Evolutionary conservation across 257 asterid species (phyloP).

Genomic region (Ilex aquifolium): DNA sequence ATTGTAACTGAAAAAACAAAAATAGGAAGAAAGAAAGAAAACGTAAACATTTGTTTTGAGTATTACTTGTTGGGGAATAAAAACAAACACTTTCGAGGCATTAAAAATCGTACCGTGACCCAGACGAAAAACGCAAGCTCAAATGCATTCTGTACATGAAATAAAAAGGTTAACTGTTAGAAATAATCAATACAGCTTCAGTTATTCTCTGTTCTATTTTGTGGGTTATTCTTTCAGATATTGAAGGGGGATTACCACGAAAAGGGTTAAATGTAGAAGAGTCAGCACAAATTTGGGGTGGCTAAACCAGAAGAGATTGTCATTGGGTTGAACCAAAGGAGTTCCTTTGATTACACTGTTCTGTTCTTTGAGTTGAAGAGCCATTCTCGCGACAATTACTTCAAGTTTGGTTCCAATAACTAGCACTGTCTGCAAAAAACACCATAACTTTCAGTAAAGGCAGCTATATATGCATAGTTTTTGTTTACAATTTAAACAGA

Average conservation of each 20-base stretch:
- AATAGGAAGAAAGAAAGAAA: too few species aligned
- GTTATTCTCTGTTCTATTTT: neutral
- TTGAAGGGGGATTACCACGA: constrained; percentile 37
- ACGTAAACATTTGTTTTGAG: neutral
- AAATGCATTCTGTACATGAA: constrained; percentile 49
- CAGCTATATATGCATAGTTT: neutral
- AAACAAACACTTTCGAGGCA: neutral
- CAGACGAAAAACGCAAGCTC: constrained; percentile 67
- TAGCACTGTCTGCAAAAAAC: constrained; percentile 42
- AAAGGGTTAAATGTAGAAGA: constrained; percentile 53
- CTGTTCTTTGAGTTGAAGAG: constrained; percentile 34
- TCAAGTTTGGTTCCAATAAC: constrained; percentile 63
- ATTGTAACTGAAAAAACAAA: constrained; percentile 47
- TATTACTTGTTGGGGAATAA: neutral
- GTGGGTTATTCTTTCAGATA: neutral
- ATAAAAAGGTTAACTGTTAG: neutral
- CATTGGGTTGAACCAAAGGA: constrained; percentile 60
- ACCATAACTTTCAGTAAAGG: neutral
- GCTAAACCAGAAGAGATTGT: constrained; percentile 60
- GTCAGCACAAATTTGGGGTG: constrained; percentile 56
- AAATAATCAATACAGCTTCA: neutral
- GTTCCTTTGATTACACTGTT: constrained; percentile 48
- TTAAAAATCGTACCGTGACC: constrained; percentile 47
- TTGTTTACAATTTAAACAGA: too few species aligned
- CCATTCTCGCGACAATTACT: constrained; percentile 67